Base-by-base conservation (phyloP, 768 basidiomycete genomes). In the Mycena metata region DNA sequence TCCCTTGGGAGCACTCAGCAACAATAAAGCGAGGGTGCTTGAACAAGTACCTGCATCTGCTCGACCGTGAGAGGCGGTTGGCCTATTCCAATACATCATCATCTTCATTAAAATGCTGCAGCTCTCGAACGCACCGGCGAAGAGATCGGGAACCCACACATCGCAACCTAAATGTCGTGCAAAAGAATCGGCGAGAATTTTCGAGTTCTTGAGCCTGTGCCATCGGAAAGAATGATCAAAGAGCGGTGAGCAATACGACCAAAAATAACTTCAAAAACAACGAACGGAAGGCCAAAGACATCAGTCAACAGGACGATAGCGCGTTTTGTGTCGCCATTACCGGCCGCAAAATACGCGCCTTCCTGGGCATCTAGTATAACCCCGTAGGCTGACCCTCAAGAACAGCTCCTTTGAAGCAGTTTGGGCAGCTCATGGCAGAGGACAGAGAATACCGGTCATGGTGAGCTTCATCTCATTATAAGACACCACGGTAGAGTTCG, bases 101-200 rank as follows among this genome's bases (percentile, higher is more conserved):
- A 30, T 30, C 30, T 30, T 30, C 30, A 30, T 30, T 30, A 3
- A 6, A 3, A 30, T 30, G 30, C 6, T 30, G 30, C 30, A 30
- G 30, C 30, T 30, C 30, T 30, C 43, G 19, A 23, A 62, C 77
- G 41, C 45, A 81, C 82, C 83, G 43, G 76, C 67, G 69, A 85
- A 86, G 42, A 83, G 35, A 73, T 86, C 85, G 15, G 83, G 85
- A 21, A 82, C 78, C 79, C 81, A 85, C 30, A 84, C 85, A 61
- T 85, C 85, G 61, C 83, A 80, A 8, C 74, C 73, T 33, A 84
- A 70, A 6, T 69, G 51, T 45, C 78, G 71, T 16, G 82, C 76
- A 33, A 83, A 74, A 35, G 71, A 65, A 74, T 86, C 83, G 4
- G 84, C 83, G 0, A 85, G 70, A 60, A 87, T 75, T 72, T 81